Base-by-base conservation (phyloP, 805 yeast species). In the Wickerhamomyces mucosus region DNA sequence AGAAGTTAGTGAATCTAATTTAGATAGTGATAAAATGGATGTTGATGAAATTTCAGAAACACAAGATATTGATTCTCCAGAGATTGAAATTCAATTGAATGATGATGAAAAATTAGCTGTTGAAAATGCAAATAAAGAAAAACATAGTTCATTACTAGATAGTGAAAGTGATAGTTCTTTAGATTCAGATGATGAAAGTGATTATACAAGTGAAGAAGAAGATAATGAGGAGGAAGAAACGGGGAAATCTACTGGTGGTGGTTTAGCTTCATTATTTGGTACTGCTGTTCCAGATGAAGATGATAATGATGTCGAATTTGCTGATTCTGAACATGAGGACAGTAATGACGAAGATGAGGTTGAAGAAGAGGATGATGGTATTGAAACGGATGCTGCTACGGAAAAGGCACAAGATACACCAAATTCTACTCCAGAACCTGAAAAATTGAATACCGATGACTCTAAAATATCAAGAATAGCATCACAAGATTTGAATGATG, bases 221-320 rank as follows among this genome's bases (percentile, higher is more conserved):
- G 40, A 29, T 5, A 32, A 38, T 8, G 42, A 28, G 11, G 51
- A 36, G 10, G 36, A 41, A 11, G 48, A 42, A 16, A 46, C 34
- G 17, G 45, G 36, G 3, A 32, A 7, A 50, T 57, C 18, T 14
- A 33, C 44, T 18, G 59, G 56, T 1, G 29, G 37, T 13, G 42
- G 42, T 7, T 41, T 65, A 21, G 60, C 63, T 4, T 50, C 68
- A 0, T 43, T 65, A 12, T 61, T 63, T 35, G 61, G 59, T 9
- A 43, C 48, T 12, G 42, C 35, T 24, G 42, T 42, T 2, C 37
- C 36, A 7, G 46, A 48, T 15, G 45, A 37, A 9, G 58, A 53
- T n/a, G 48, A 49, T 8, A 65, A 59, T 13, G 65, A 61, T 24
- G 63, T 55, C 6, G 56, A 50, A 8, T 55, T 37, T 21, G 45